Evolutionary conservation across 495 filamentous ascomycete genomes (phyloP), one percentile per base, ranked within the genome.

Genomic region (Xylaria acuta): DNA sequence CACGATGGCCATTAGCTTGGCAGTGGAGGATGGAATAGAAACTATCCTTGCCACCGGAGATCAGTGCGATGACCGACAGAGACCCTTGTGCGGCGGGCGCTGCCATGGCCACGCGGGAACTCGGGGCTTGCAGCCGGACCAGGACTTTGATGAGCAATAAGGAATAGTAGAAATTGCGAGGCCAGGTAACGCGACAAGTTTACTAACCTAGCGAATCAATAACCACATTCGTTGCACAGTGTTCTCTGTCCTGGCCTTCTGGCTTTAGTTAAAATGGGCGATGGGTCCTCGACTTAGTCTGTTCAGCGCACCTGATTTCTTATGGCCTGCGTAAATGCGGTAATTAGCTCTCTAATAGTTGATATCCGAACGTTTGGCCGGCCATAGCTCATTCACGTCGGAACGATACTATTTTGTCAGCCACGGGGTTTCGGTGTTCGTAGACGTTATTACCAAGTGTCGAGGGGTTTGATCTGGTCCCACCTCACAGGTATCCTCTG

Each of bases 21-120:
- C 93, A 97, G 84, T 99, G 96, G 60, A 97, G 89, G 73, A 97
- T 86, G 1, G 94, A 94, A 84, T 92, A 97, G 80, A 99, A 91
- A 51, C 94, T 97, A 84, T 99, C 96, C 82, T 99, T 99, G 53
- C 96, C 96, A 71, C 96, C 96, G 20, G 96, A 99, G 72, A 99
- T 91, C 40, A 99, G 87, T 51, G 92, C 94, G 73, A 99, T 93
- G 64, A 97, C 96, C 69, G 95, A 92, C 27, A 96, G 85, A 36
- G 75, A 64, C 45, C 80, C 75, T 49, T 80, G 81, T 36, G 68
- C 70, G 69, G 82, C 71, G 72, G 73, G 74, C 69, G 73, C 54
- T 25, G 71, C 71, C 65, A 73, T 72, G 62, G 51, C 69, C 30
- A n/a, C 40, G 34, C 59, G 47, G 69, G 45, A 22, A 12, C 60